Conservation (phyloP, 106 monocot genomes). For the Dendrobium huoshanense region DNA sequence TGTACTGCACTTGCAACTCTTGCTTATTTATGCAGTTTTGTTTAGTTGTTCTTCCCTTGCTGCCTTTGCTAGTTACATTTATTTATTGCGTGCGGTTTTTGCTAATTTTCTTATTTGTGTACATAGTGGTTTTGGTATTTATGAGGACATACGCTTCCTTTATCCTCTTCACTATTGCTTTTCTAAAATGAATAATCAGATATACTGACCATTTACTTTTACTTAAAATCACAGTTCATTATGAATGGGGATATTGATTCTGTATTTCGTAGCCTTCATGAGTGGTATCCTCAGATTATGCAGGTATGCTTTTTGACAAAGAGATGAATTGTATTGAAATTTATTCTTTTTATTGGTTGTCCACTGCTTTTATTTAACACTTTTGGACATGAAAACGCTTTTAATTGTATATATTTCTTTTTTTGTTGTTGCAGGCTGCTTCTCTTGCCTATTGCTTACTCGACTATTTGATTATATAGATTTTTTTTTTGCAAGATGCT, state of each 20-base stretch:
- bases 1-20: background rate
- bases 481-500: background rate
- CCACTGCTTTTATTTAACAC: background rate
- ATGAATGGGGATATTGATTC: slow-evolving; percentile 83
- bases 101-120: background rate
- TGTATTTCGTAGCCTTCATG: slow-evolving; percentile 52
- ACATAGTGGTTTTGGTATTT: background rate
- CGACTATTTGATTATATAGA: background rate
- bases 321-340: background rate
- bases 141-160: background rate
- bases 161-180: background rate
- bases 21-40: background rate
- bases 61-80: background rate
- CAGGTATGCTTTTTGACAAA: slow-evolving; percentile 38
- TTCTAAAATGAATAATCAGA: background rate
- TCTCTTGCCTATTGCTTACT: background rate
- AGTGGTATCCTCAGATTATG: slow-evolving; percentile 81
- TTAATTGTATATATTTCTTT: background rate
- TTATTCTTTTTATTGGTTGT: background rate
- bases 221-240: slow-evolving; percentile 60
- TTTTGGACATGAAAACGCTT: background rate
- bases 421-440: background rate
- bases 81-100: background rate
- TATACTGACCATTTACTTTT: slow-evolving; percentile 15
- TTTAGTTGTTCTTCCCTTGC: background rate